Base-by-base conservation (phyloP, 2,329 filamentous ascomycete genomes). In the Aureobasidium lini region DNA sequence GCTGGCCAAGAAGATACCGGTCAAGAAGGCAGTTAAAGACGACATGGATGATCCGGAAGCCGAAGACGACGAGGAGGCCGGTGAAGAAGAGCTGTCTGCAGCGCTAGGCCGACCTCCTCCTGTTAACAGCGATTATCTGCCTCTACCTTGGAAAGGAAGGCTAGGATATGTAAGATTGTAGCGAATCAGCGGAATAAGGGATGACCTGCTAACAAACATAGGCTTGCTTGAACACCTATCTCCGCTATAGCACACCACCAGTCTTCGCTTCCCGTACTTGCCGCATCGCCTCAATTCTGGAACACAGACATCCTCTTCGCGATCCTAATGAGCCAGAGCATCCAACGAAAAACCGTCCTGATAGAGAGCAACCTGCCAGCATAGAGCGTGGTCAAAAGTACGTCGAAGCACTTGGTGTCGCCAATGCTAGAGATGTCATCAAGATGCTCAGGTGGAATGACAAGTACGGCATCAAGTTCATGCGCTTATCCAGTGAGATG, bases 381-480 rank as follows among this genome's bases (percentile, higher is more conserved):
- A 67, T 84, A 2, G 80, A 80, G 32, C 80, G 84, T 4, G 92
- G 92, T 0, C 80, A 85, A 61, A 79, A 77, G 62, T 96, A 87
- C 64, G 84, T 96, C 0, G 84, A 96, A 70, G 79, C 82, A 0
- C 72, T 97, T 2, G 90, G 91, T 0, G 72, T 96, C 10, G 84
- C 88, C 15, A 97, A 97, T 71, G 88, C 89, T 1, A 81, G 83
- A 42, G 93, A 97, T 66, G 84, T 96, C 34, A 75, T 81, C 60
- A 95, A 95, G 72, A 90, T 96, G 84, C 68, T 96, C 8, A 82
- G 84, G 1, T 97, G 93, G 93, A 96, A 97, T 68, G 87, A 95
- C 64, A 88, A 84, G 65, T 96, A 93, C 64, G 86, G 87, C 40
- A 97, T 97, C 73, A 92, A 85, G 65, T 96, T 97, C 71, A 84